Base-by-base conservation (phyloP, 2,329 filamentous ascomycete species). In the Didymella exigua region DNA sequence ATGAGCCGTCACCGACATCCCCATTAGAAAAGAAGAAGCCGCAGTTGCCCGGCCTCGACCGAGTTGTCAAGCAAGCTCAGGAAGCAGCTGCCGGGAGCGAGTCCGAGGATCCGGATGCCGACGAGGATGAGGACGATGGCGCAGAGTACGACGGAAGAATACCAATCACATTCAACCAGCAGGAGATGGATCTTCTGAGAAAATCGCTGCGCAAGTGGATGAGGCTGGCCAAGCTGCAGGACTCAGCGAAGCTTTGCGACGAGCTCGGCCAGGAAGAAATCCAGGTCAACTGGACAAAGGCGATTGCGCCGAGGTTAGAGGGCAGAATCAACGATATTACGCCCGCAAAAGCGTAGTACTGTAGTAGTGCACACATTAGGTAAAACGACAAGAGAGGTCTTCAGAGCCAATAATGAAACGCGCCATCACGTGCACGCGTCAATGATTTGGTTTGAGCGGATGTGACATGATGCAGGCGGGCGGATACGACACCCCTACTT, bases 301-400 rank as follows among this genome's bases (percentile, higher is more conserved):
- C 90, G 1, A 93, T 96, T 72, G 85, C 88, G 50, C 92, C 92
- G 0, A 82, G 83, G 52, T 58, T 93, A 8, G 91, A 96, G 71
- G 91, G 90, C 1, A 83, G 91, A 42, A 96, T 96, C 53, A 75
- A 63, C 54, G 71, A 55, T 19, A 41, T 55, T 9, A 55, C 52
- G 4, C 46, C 52, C 24, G 41, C 36, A 23, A 44, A 44, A 40
- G 19, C 45, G 18, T 55, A 49, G 34, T 36, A 27, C 14, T 9
- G n/a, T 6, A n/a, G n/a, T 14, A 19, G 1, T 11, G 21, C 4
- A 31, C 18, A 4, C 21, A 29, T 3, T 18, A 5, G 16, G 21
- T 30, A 23, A 8, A 38, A 30, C 5, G 13, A 24, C 18, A 9
- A 18, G 37, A 21, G 31, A 4, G 16, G n/a, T n/a, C 11, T 21